Conservation (phyloP, 257 asterid species). For the Solanum chilense region DNA sequence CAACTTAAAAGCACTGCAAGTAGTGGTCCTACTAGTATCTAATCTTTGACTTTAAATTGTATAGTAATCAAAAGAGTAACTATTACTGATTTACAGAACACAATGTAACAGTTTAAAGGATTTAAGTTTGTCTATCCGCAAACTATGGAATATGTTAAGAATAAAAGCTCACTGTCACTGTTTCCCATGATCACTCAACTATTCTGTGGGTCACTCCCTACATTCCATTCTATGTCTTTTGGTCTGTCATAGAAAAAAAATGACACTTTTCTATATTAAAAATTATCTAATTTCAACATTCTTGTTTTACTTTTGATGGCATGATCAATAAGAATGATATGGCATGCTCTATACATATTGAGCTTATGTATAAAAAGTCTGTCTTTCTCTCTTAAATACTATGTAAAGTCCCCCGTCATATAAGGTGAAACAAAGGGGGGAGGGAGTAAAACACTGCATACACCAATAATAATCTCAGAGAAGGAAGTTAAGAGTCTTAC, state of each 20-base stretch:
- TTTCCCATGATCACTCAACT: neutral
- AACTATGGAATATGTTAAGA: neutral
- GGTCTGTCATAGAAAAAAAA: neutral
- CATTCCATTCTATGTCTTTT: neutral
- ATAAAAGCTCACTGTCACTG: neutral
- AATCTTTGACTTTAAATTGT: neutral
- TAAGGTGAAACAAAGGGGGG: neutral
- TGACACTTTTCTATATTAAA: neutral
- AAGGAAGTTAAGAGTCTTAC: constrained; percentile 27
- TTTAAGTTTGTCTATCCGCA: neutral
- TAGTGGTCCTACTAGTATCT: neutral
- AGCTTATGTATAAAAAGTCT: neutral
- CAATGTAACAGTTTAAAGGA: neutral
- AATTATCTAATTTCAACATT: neutral
- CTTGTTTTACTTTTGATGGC: neutral
- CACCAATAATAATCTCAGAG: neutral
- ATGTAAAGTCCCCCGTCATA: neutral
- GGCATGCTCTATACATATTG: neutral
- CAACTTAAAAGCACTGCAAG: neutral
- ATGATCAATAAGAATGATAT: neutral
- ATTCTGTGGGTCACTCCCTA: neutral
- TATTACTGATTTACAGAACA: neutral
- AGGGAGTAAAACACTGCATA: neutral
- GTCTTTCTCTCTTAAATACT: neutral
- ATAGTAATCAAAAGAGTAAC: neutral